Evolutionary conservation across 2,329 filamentous ascomycete genomes (phyloP), one percentile per base, ranked within the genome.

Genomic region (Phyllosticta ampelicida): DNA sequence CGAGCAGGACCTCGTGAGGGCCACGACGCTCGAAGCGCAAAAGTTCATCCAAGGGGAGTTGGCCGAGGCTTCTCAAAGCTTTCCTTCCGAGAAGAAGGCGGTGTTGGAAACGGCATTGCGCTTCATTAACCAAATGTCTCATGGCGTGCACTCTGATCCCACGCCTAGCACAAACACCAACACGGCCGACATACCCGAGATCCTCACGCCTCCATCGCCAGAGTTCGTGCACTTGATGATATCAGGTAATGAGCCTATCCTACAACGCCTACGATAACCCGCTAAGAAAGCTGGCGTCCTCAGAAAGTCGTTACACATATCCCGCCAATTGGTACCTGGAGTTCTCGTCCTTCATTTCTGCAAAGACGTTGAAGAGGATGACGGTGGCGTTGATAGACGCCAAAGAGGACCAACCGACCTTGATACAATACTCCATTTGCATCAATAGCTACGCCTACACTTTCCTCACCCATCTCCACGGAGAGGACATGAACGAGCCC

Each of bases 401-500:
- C 19, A 65, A 56, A 13, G 66, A 62, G 2, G 66, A 68, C 49
- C 65, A 69, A 49, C 64, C 62, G 26, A 70, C 66, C 1, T 62
- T 68, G 10, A 63, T 62, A 4, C 54, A 68, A 30, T 70, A 67
- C 61, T 67, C 67, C 48, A 64, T 71, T 13, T 64, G 69, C 26
- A 62, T 70, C 13, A 68, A 70, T 58, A 68, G 66, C 51, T 67
- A 68, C 53, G 67, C 66, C 9, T 26, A 13, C 9, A 26, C 44
- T 9, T 58, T 54, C 16, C 28, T 29, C 63, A 63, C 5, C 61
- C 66, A 1, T 60, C 67, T 18, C 58, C 68, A 3, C 66, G 68
- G 29, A 60, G 66, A 59, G 62, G 63, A 2, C 59, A 66, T 3
- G 65, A 65, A 56, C 65, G 64, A 49, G 56, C 60, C 20, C 62